These are phyloP conservation scores for Penicillium sp. DNA, from an alignment of 2,329 filamentous ascomycete genomes.

Conservation along the genomic window DNA sequence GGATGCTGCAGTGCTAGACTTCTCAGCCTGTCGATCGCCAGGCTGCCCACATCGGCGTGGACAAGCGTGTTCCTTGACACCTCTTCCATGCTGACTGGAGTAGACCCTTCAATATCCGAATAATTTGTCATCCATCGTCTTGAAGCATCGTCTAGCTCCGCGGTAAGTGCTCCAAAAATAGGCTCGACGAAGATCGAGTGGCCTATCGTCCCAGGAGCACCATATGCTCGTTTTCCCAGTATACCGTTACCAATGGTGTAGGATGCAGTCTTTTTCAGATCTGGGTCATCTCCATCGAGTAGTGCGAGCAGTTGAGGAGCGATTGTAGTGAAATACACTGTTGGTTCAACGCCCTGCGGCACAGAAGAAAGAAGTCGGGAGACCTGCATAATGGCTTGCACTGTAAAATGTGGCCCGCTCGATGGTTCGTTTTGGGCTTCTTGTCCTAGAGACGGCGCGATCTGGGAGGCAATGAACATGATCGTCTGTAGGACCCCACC, in stretches of 20 bases:
- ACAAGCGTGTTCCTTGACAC: slow-evolving; percentile 22
- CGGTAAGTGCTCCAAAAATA: slow-evolving; percentile 39
- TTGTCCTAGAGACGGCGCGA: slow-evolving; percentile 40
- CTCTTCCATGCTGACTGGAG: neutral
- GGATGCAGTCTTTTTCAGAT: slow-evolving; percentile 42
- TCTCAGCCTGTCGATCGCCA: slow-evolving; percentile 37
- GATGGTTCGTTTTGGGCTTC: slow-evolving; percentile 30
- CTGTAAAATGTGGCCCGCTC: slow-evolving; percentile 41
- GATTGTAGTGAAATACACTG: slow-evolving; percentile 39
- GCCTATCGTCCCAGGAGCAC: slow-evolving; percentile 40
- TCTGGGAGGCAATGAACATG: slow-evolving; percentile 43
- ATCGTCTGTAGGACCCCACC: slow-evolving; percentile 45
- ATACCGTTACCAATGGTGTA: slow-evolving; percentile 47
- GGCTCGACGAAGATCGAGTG: slow-evolving; percentile 44
- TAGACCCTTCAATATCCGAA: slow-evolving; percentile 15
- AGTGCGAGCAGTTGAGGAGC: slow-evolving; percentile 41
- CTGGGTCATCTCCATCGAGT: slow-evolving; percentile 40
- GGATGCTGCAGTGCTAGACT: slow-evolving; percentile 42
- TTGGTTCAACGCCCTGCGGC: slow-evolving; percentile 37
- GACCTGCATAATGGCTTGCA: slow-evolving; percentile 46
- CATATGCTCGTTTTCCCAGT: slow-evolving; percentile 39
- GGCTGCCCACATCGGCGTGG: slow-evolving; percentile 24
- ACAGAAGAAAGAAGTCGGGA: slow-evolving; percentile 44
- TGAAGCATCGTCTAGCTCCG: slow-evolving; percentile 26
- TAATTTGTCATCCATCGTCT: slow-evolving; percentile 30